Percentiles rank a stretch among this genome's conserved stretches.
phyloP scores from a whole-genome alignment of 2,329 filamentous ascomycete species.

The Fusarium albidum region DNA sequence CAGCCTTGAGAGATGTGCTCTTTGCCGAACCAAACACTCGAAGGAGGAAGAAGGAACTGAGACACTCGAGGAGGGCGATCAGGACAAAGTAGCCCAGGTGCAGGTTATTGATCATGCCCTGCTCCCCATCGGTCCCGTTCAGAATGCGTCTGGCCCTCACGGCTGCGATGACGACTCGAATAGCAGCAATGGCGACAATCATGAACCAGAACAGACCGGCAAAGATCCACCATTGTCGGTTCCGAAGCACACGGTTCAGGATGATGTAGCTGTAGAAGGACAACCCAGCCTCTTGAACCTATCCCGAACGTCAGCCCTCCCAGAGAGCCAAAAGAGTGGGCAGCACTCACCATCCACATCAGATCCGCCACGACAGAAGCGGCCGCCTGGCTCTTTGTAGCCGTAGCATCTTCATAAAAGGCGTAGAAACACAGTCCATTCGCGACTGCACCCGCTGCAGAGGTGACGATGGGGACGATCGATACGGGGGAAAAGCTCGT shows the following conservation, averaged over 20 bases:
- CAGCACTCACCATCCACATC: conserved; percentile 48
- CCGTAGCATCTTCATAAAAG: conserved; percentile 44
- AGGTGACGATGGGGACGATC: conserved; percentile 50
- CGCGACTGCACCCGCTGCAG: conserved; percentile 48
- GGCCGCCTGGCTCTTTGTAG: conserved; percentile 38
- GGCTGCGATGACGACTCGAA: conserved; percentile 53
- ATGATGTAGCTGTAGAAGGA: conserved; percentile 62
- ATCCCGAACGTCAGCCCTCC: not conserved
- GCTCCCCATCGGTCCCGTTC: conserved; percentile 32
- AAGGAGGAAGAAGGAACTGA: conserved; percentile 51
- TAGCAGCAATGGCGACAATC: conserved; percentile 57
- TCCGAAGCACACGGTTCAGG: conserved; percentile 58
- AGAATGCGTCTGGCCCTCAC: conserved; percentile 44
- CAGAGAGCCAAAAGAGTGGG: not conserved
- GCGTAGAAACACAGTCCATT: conserved; percentile 55
- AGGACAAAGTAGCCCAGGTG: conserved; percentile 53
- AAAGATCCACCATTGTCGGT: conserved; percentile 53
- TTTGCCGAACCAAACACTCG: conserved; percentile 47
- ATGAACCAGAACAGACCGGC: conserved; percentile 65
- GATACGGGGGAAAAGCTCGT: conserved; percentile 49
- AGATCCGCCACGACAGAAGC: conserved; percentile 52
- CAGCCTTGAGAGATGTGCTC: conserved; percentile 38
- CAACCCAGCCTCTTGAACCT: conserved; percentile 55
- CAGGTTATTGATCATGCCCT: conserved; percentile 46
- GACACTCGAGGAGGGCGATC: conserved; percentile 51